Evolutionary conservation across 1,284 basidiomycete genomes (phyloP).

Genomic region (Sphagnurus paluster): DNA sequence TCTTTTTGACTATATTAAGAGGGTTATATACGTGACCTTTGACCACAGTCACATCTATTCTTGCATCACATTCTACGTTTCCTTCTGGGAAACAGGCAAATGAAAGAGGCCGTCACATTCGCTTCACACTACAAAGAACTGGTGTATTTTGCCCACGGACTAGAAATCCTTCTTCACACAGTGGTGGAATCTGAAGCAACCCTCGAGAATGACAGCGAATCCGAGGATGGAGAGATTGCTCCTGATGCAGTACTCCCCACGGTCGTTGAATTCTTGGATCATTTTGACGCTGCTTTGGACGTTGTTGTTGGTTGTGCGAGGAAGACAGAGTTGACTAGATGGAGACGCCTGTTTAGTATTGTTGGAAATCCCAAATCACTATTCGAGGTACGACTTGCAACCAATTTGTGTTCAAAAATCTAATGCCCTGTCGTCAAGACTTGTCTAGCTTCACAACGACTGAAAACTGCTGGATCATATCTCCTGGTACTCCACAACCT

Average conservation of each 20-base stretch:
- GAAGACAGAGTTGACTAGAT: slow-evolving; percentile 94
- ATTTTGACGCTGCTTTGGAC: slow-evolving; percentile 88
- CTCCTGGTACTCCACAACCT: slow-evolving; percentile 92
- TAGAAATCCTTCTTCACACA: slow-evolving; percentile 93
- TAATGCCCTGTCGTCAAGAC: slow-evolving; percentile 44
- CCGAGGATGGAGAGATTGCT: slow-evolving; percentile 24
- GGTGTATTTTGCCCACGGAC: slow-evolving; percentile 91
- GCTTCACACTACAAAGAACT: slow-evolving; percentile 87
- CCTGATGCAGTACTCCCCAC: slow-evolving; percentile 57
- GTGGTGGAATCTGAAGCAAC: slow-evolving; percentile 89
- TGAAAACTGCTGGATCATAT: slow-evolving; percentile 93
- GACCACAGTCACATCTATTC: slow-evolving; percentile 84
- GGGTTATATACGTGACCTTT: slow-evolving; percentile 1
- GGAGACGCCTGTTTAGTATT: slow-evolving; percentile 86
- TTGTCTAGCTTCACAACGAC: slow-evolving; percentile 73
- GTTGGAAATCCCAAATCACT: slow-evolving; percentile 89
- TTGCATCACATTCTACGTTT: slow-evolving; percentile 89
- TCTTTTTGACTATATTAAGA: slow-evolving; percentile 13
- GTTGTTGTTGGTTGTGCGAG: slow-evolving; percentile 96
- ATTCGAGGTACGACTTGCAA: slow-evolving; percentile 72
- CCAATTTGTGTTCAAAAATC: not conserved
- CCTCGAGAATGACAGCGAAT: slow-evolving; percentile 29
- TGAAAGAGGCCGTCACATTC: slow-evolving; percentile 81
- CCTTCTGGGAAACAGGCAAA: slow-evolving; percentile 73
- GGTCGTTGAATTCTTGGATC: slow-evolving; percentile 90